These are phyloP conservation scores for Peziza echinospora DNA, from an alignment of 495 filamentous ascomycete genomes.

Conservation along the genomic window DNA sequence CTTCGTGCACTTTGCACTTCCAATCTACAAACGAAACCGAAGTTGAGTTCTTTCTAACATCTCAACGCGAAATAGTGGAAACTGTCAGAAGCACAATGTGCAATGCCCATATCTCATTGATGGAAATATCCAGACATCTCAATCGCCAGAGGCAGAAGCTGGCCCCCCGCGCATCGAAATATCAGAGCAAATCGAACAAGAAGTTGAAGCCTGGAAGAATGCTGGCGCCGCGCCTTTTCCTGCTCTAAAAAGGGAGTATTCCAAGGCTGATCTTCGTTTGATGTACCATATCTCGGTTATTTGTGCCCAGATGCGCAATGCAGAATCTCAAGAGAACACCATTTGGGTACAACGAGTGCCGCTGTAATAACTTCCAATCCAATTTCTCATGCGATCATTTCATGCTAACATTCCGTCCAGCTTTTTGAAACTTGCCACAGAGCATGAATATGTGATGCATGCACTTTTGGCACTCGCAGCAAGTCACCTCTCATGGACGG, in stretches of 20 bases:
- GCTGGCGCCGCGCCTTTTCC: constrained; percentile 78
- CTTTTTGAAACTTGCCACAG: constrained; percentile 62
- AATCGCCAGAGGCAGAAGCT: constrained; percentile 42
- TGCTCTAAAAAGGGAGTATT: constrained; percentile 45
- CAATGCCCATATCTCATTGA: constrained; percentile 90
- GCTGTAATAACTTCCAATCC: constrained; percentile 50
- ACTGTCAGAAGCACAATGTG: constrained; percentile 97
- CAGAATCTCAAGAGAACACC: constrained; percentile 57
- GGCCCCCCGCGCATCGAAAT: constrained; percentile 62
- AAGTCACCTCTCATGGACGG: constrained; percentile 71
- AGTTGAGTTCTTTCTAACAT: too few relatives aligned
- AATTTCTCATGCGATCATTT: constrained; percentile 7
- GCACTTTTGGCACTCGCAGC: constrained; percentile 76
- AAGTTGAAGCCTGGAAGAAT: constrained; percentile 61
- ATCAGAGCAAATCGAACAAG: constrained; percentile 33
- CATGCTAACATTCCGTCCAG: constrained; percentile 30
- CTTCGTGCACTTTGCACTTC: not conserved
- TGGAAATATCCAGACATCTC: constrained; percentile 39
- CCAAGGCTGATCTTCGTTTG: constrained; percentile 57
- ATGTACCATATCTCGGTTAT: constrained; percentile 81
- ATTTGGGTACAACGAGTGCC: constrained; percentile 86
- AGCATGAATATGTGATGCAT: constrained; percentile 78
- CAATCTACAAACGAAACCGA: too few relatives aligned
- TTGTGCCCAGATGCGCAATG: constrained; percentile 55
- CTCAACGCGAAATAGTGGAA: too few relatives aligned